Percentiles rank a stretch among this genome's conserved stretches.
Conservation (phyloP, 1,284 basidiomycete genomes). For the Pseudozyma pruni region DNA sequence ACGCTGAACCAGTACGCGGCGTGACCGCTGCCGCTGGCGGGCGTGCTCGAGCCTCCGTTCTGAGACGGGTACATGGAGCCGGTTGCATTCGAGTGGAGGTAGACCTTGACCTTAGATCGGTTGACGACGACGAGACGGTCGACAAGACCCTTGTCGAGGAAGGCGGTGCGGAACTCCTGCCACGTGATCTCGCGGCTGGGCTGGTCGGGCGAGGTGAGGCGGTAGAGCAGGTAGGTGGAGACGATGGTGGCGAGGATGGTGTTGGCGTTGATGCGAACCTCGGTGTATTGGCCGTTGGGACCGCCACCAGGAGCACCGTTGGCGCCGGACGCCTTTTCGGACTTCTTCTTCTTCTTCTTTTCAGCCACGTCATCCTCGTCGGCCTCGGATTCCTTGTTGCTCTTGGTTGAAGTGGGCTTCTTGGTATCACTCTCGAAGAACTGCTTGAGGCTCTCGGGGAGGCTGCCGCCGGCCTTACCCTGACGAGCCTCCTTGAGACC, state of each 20-base stretch:
- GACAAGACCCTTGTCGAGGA: slow-evolving; percentile 95
- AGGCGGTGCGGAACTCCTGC: slow-evolving; percentile 96
- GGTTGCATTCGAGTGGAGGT: slow-evolving; percentile 83
- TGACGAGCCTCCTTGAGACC: slow-evolving; percentile 58
- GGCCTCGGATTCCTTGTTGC: slow-evolving; percentile 30
- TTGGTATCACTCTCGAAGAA: slow-evolving; percentile 54
- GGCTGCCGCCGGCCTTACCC: slow-evolving; percentile 39
- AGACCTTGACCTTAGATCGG: slow-evolving; percentile 84
- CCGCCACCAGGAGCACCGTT: slow-evolving; percentile 36
- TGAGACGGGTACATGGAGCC: slow-evolving; percentile 72
- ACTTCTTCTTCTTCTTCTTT: slow-evolving; percentile 41
- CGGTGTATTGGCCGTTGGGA: slow-evolving; percentile 46
- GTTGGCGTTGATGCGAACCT: slow-evolving; percentile 63
- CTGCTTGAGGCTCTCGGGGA: slow-evolving; percentile 57
- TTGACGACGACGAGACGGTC: slow-evolving; percentile 95
- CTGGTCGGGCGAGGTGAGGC: slow-evolving; percentile 72
- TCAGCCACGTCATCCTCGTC: slow-evolving; percentile 36
- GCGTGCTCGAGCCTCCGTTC: slow-evolving; percentile 17
- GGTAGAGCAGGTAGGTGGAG: slow-evolving; percentile 78
- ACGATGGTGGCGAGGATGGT: slow-evolving; percentile 68
- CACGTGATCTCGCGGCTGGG: slow-evolving; percentile 89
- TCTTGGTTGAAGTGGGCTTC: slow-evolving; percentile 29
- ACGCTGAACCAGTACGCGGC: slow-evolving; percentile 89
- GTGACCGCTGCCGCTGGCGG: slow-evolving; percentile 41
- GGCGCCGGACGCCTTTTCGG: slow-evolving; percentile 28